phyloP scores from a whole-genome alignment of 1,139 yeast genomes.

The Yamadazyma songkhlaensis region DNA sequence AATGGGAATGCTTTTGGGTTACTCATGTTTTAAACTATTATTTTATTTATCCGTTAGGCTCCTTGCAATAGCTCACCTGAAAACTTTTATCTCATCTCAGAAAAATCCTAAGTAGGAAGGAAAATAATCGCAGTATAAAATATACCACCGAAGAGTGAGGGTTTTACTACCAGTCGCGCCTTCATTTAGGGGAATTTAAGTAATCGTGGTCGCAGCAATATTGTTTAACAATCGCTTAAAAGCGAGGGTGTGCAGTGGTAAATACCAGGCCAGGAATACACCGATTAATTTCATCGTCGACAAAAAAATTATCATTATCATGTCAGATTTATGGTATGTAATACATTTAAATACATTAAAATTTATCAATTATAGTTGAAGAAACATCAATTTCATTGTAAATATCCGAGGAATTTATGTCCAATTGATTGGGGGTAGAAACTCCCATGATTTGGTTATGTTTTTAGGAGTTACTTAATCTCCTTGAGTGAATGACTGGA shows the following conservation, averaged over 20 bases:
- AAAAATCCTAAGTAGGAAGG: too few relatives aligned
- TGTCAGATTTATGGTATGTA: constrained; percentile 61
- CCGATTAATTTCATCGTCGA: constrained; percentile 11
- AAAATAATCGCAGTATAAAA: too few relatives aligned
- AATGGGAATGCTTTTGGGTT: constrained; percentile 97
- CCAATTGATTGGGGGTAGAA: too few relatives aligned
- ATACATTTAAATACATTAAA: background rate
- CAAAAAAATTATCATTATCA: constrained; percentile 11
- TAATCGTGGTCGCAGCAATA: too few relatives aligned
- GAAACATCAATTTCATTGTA: too few relatives aligned
- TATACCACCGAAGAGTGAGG: background rate
- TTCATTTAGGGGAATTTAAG: too few relatives aligned
- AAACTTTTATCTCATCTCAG: constrained; percentile 5
- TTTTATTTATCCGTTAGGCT: constrained; percentile 41
- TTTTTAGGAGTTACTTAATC: too few relatives aligned
- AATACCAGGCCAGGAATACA: constrained; percentile 6
- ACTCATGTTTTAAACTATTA: constrained; percentile 47
- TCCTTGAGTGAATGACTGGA: too few relatives aligned
- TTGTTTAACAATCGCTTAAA: too few relatives aligned
- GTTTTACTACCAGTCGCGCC: background rate
- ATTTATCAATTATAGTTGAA: background rate
- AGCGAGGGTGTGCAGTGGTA: background rate
- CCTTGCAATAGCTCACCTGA: constrained; percentile 62
- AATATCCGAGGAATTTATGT: too few relatives aligned
- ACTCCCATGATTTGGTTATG: too few relatives aligned